Evolutionary conservation across 1,284 basidiomycete species (phyloP), one percentile per base, ranked within the genome.

Genomic region (Tausonia pullulans): DNA sequence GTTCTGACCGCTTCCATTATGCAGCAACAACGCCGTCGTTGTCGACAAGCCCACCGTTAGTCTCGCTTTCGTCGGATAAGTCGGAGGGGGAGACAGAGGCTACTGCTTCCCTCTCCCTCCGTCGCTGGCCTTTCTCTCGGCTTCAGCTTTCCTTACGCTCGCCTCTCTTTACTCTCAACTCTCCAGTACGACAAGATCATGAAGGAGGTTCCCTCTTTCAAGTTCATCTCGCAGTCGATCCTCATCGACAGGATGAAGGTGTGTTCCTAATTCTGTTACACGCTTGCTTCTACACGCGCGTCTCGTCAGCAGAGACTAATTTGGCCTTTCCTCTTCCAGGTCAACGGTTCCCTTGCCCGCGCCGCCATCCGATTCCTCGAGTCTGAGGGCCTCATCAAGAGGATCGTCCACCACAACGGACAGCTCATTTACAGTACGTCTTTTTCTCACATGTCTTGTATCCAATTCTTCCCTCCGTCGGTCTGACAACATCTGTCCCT

Each of bases 161-260:
- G 27, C 27, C 27, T 27, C 27, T 27, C 27, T 27, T 27, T 27
- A 27, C 27, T 27, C 2, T 27, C 27, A 27, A 61, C 64, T 13
- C 70, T 83, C 63, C 86, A 83, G 69, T 96, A 83, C 83, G 94
- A 97, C 83, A 90, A 90, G 76, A 93, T 97, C 82, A 79, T 97
- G 74, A 98, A 98, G 86, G 96, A 99, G 80, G 93, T 95, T 79
- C 96, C 96, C 59, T 95, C 94, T 77, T 99, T 95, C 91, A 91
- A 92, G 77, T 90, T 98, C 84, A 94, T 98, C 85, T 90, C 88
- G 76, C 91, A 95, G 81, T 87, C 86, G 72, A 93, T 94, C 79
- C 87, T 98, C 79, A 97, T 99, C 75, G 96, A 99, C 81, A 87
- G 96, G 72, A 77, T 77, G 75, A 78, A 77, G 75, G 65, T 66